A percentile compares a stretch with the other conserved stretches of the same genome.
Conservation (phyloP, 306 rosid species). For the Cajanus cajan region DNA sequence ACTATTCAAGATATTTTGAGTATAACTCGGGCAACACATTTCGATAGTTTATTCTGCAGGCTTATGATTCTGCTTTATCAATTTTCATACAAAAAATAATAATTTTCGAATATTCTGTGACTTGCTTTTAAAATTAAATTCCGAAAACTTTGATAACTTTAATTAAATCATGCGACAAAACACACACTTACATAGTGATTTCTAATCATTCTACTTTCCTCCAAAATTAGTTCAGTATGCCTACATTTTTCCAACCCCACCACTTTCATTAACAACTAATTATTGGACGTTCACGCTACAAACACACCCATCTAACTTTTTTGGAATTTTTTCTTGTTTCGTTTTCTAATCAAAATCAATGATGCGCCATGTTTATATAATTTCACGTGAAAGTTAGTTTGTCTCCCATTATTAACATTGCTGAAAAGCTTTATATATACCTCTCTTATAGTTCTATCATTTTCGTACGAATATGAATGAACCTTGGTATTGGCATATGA, state of each 20-base stretch:
- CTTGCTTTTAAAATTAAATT: neutral
- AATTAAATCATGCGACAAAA: neutral
- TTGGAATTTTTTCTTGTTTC: neutral
- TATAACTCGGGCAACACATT: neutral
- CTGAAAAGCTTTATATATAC: neutral
- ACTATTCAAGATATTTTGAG: neutral
- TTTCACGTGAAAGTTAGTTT: conserved; percentile 19
- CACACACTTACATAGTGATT: neutral
- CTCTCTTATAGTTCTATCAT: neutral
- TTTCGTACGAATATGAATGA: conserved; percentile 14
- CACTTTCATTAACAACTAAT: conserved; percentile 26
- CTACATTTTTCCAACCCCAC: neutral
- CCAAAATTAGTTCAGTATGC: neutral
- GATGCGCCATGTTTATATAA: neutral
- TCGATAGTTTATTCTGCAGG: neutral
- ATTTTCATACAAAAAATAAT: neutral
- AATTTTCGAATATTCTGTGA: neutral
- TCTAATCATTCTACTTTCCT: neutral
- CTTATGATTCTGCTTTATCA: neutral
- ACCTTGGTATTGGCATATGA: conserved; percentile 19
- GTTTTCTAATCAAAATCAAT: neutral
- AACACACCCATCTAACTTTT: neutral
- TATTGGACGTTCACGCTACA: conserved; percentile 9
- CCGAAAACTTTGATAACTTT: too few species aligned
- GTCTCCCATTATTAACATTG: conserved; percentile 17